Percentiles rank a stretch among this genome's conserved stretches.
Evolutionary conservation across 495 filamentous ascomycete genomes (phyloP).

Genomic region (Cudoniella acicularis): DNA sequence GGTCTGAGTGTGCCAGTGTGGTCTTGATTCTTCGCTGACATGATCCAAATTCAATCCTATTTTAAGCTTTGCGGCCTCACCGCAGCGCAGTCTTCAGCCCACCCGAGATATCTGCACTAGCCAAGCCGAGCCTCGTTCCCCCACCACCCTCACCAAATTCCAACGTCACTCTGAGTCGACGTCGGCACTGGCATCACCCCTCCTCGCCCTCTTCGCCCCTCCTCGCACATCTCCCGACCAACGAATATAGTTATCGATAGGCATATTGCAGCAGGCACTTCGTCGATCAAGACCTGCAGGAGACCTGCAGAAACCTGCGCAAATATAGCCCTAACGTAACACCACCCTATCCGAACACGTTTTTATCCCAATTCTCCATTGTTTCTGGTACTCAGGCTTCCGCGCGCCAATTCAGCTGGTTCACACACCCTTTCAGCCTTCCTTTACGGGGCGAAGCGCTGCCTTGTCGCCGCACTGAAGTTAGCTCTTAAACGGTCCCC

Average conservation of each 20-base stretch:
- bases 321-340: not conserved
- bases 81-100: conserved; percentile 2
- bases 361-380: not conserved
- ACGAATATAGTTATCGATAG: not conserved
- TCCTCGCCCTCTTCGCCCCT: not conserved
- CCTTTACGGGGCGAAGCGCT: not conserved
- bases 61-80: not conserved
- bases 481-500: not conserved
- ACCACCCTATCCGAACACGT: not conserved
- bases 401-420: not conserved
- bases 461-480: not conserved
- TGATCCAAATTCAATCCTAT: not conserved
- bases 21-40: too few species aligned
- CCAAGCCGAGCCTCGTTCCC: not conserved
- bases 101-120: not conserved
- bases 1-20: too few species aligned
- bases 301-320: not conserved
- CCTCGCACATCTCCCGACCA: not conserved
- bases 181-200: not conserved
- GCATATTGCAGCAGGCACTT: not conserved
- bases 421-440: not conserved
- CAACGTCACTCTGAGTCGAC: not conserved
- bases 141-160: not conserved
- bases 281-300: not conserved
- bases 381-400: not conserved